phyloP scores from a whole-genome alignment of 352 stramenopile genomes.

The Globisporangium iwayamae region DNA sequence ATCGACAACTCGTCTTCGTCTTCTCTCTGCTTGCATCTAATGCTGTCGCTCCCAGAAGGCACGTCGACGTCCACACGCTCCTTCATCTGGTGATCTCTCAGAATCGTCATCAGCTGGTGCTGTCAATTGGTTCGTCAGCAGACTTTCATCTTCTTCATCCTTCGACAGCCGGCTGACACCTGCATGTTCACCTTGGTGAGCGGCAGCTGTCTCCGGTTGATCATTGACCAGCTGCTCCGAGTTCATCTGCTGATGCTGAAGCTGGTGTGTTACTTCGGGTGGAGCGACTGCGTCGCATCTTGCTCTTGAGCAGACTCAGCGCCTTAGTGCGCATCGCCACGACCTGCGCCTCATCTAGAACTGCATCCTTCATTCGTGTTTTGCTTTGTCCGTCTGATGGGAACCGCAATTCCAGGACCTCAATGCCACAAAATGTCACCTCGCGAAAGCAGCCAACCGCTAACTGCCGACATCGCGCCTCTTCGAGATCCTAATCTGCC shows the following conservation, averaged over 20 bases:
- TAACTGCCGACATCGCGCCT: neutral
- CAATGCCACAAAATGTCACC: neutral
- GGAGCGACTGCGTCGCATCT: neutral
- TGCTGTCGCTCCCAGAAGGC: neutral
- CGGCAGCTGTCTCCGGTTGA: neutral
- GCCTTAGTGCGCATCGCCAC: conserved; percentile 13
- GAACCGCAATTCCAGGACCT: neutral
- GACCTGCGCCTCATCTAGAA: conserved; percentile 5
- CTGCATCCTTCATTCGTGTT: neutral
- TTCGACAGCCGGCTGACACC: neutral
- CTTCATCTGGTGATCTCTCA: neutral
- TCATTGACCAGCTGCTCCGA: neutral
- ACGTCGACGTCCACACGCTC: neutral
- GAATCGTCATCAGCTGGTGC: neutral
- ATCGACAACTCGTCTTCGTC: conserved; percentile 8
- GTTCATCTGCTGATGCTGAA: neutral
- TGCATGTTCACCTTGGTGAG: neutral
- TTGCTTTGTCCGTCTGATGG: neutral
- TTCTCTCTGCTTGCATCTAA: neutral
- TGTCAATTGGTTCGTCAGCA: neutral
- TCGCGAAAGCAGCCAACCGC: neutral
- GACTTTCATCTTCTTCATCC: neutral
- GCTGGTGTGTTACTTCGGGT: neutral
- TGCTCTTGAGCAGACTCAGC: conserved; percentile 24
- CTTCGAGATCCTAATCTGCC: neutral